Evolutionary conservation across 2,329 filamentous ascomycete genomes (phyloP), one percentile per base, ranked within the genome.

Genomic region (Botrytis porri): DNA sequence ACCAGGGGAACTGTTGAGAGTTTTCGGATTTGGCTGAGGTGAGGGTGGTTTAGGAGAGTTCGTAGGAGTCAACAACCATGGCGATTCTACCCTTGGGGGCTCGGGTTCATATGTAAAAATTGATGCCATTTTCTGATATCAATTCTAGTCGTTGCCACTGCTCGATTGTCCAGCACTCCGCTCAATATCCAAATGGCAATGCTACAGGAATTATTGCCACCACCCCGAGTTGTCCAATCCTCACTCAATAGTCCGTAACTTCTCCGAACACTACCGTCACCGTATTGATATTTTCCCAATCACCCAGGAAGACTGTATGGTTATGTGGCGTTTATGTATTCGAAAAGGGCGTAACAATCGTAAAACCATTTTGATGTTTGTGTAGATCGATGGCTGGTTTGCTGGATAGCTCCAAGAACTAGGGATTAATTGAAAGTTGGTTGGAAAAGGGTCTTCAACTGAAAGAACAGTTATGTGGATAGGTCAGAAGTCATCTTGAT

Each of bases 91-190:
- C 81, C 93, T 87, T 2, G 93, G 93, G 63, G 94, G 93, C 76
- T 97, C 92, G 3, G 93, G 90, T 75, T 98, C 94, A 81, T 93
- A 99, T 0, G 95, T 98, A 81, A 99, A 99, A 77, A 99, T 93
- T 20, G 95, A 98, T 73, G 96, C 95, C 93, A 96, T 97, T 75
- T 51, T 57, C 48, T 7, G 20, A 32, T 41, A 69, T 25, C 18
- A 57, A 70, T 37, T 16, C 39, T 37, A n/a, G 32, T 48, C 54
- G 41, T 61, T 32, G 59, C 41, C 22, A 61, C 43, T 41, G 45
- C 12, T 8, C 37, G 20, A 41, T 9, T n/a, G 12, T 22, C 62
- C 59, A 51, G 25, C 18, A 32, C n/a, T 69, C 48, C 25, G 18
- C 25, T 12, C 18, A 29, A 29, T 41, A 54, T 29, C 48, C 32